Percentiles rank a stretch among this genome's conserved stretches.
Evolutionary conservation across 2,329 filamentous ascomycete species (phyloP).

Genomic region (Dichotomopilus funicola): DNA sequence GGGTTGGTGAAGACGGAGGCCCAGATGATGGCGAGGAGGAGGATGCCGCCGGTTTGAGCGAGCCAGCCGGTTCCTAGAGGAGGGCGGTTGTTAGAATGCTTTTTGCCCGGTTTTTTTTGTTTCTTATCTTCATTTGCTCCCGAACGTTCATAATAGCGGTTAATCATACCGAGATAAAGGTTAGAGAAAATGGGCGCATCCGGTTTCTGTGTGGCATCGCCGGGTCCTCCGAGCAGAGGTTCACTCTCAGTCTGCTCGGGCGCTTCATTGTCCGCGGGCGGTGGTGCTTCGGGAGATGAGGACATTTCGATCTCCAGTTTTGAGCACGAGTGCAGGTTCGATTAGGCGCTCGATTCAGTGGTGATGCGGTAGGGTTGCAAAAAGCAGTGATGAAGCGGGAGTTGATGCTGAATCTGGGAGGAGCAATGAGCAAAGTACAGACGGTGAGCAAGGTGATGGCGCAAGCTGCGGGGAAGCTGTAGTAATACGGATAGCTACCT

Average conservation of each 20-base stretch:
- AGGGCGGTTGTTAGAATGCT: neutral
- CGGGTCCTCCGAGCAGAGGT: slow-evolving; percentile 38
- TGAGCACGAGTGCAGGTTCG: neutral
- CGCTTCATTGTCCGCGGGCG: neutral
- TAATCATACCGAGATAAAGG: slow-evolving; percentile 60
- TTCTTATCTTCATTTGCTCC: no score
- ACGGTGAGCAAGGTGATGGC: neutral
- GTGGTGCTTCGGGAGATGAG: slow-evolving; percentile 3
- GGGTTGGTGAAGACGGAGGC: slow-evolving; percentile 58
- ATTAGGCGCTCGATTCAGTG: neutral
- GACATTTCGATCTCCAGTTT: slow-evolving; percentile 6
- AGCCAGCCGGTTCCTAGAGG: slow-evolving; percentile 72
- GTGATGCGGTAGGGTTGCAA: neutral
- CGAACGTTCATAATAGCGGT: neutral
- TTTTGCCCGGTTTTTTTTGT: neutral
- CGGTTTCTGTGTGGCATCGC: slow-evolving; percentile 53
- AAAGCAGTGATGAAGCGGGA: neutral
- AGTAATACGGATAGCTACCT: neutral
- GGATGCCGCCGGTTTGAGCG: slow-evolving; percentile 70
- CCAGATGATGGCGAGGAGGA: slow-evolving; percentile 74
- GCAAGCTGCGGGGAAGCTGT: neutral
- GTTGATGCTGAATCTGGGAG: neutral
- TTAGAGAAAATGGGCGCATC: slow-evolving; percentile 61
- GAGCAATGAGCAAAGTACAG: neutral
- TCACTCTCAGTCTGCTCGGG: slow-evolving; percentile 31